Evolutionary conservation across 1,284 basidiomycete genomes (phyloP).

Genomic region (Amylostereum chailletii): DNA sequence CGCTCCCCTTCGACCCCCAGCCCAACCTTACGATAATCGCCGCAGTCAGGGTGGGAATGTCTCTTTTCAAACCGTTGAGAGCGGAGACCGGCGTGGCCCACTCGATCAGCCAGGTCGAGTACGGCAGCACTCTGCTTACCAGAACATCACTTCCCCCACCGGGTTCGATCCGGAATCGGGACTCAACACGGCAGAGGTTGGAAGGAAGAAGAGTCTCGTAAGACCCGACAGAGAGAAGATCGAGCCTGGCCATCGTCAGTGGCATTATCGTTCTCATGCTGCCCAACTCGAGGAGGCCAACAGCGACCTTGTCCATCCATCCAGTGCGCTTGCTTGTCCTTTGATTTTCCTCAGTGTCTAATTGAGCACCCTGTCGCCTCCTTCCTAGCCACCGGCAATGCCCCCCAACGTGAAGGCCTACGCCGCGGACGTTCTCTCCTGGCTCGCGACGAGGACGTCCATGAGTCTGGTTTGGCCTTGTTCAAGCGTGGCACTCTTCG

Average conservation of each 20-base stretch:
- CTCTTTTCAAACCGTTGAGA: slow-evolving; percentile 60
- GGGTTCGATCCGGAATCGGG: slow-evolving; percentile 36
- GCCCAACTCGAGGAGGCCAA: slow-evolving; percentile 72
- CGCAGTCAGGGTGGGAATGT: slow-evolving; percentile 34
- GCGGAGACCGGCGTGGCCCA: slow-evolving; percentile 50
- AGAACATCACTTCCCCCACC: slow-evolving; percentile 36
- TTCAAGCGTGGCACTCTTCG: slow-evolving; percentile 81
- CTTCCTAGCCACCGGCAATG: slow-evolving; percentile 71
- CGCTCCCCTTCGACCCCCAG: slow-evolving; percentile 14
- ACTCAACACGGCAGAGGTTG: slow-evolving; percentile 35
- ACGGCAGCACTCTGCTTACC: slow-evolving; percentile 44
- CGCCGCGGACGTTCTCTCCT: slow-evolving; percentile 84
- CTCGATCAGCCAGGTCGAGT: slow-evolving; percentile 44
- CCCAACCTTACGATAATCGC: slow-evolving; percentile 22
- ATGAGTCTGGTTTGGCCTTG: slow-evolving; percentile 80
- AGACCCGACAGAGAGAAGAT: slow-evolving; percentile 94
- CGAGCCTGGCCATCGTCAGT: slow-evolving; percentile 90
- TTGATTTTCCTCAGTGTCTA: slow-evolving; percentile 2
- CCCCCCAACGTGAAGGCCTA: slow-evolving; percentile 55
- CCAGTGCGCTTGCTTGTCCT: slow-evolving; percentile 45
- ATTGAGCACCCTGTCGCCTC: slow-evolving; percentile 3
- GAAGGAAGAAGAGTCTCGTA: slow-evolving; percentile 89
- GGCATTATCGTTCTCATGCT: slow-evolving; percentile 90
- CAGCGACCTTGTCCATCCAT: slow-evolving; percentile 62
- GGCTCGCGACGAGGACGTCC: slow-evolving; percentile 78